Percentiles rank a stretch among this genome's conserved stretches.
Conservation (phyloP, 192 early-diverging fungal species). For the Backusella mclennaniae region DNA sequence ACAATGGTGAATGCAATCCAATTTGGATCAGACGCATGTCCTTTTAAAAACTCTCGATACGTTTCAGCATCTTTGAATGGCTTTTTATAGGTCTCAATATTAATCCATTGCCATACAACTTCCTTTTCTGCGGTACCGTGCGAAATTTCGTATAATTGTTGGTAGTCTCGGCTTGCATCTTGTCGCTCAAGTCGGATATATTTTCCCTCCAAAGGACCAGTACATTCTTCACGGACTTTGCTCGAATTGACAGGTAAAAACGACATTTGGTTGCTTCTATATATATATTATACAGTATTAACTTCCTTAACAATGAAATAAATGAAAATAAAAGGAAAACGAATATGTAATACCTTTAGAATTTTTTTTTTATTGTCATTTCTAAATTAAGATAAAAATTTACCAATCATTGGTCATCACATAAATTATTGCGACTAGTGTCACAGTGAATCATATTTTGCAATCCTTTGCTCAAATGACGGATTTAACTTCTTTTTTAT, state of each 20-base stretch:
- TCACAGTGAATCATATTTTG: not conserved
- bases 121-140: not conserved
- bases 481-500: not conserved
- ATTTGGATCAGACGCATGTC: not conserved
- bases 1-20: not conserved
- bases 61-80: not conserved
- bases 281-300: not conserved
- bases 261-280: not conserved
- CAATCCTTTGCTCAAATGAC: not conserved
- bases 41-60: not conserved
- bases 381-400: not conserved
- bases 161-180: not conserved
- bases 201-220: not conserved
- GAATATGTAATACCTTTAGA: not conserved
- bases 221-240: not conserved
- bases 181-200: not conserved
- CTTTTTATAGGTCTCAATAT: not conserved
- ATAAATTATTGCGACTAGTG: not conserved
- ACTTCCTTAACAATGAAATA: not conserved
- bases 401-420: not conserved
- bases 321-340: not conserved
- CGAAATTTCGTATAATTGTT: not conserved
- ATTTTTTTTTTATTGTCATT: not conserved
- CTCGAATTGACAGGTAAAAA: not conserved
- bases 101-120: not conserved